Percentiles rank a stretch among this genome's conserved stretches.
phyloP scores from a whole-genome alignment of 495 filamentous ascomycete species.

The Penicillium macrosclerotiorum region DNA sequence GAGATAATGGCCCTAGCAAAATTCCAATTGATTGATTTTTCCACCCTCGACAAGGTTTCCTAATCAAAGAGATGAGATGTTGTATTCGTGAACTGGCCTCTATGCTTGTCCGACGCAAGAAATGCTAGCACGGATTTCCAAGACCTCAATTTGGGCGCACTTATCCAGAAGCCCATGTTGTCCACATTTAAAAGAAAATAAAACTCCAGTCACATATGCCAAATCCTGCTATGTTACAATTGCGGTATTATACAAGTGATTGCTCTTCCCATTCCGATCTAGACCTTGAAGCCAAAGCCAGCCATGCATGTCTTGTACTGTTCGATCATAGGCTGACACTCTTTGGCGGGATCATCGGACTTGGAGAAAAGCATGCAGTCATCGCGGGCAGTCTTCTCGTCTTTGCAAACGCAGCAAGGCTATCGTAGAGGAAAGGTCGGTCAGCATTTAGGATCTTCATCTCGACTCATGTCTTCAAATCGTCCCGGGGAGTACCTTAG shows the following conservation, averaged over 20 bases:
- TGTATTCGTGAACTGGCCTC: slow-evolving; percentile 5
- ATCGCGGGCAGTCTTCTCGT: slow-evolving; percentile 87
- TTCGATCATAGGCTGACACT: slow-evolving; percentile 78
- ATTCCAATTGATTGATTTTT: too few species aligned
- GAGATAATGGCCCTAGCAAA: too few species aligned
- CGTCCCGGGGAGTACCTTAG: slow-evolving; percentile 46
- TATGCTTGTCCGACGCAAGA: not conserved
- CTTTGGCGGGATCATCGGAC: slow-evolving; percentile 66
- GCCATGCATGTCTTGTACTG: slow-evolving; percentile 91
- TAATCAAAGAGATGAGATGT: slow-evolving; percentile 18
- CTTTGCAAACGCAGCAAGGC: slow-evolving; percentile 97
- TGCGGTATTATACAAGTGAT: slow-evolving; percentile 16
- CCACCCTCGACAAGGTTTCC: not conserved
- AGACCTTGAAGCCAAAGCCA: slow-evolving; percentile 85
- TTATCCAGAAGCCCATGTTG: slow-evolving; percentile 4
- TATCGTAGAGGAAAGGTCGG: slow-evolving; percentile 29
- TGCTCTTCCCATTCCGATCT: slow-evolving; percentile 9
- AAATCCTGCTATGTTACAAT: slow-evolving; percentile 29
- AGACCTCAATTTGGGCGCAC: not conserved
- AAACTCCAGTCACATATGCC: slow-evolving; percentile 19
- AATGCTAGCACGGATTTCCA: not conserved
- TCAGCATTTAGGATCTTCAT: not conserved
- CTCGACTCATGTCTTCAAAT: slow-evolving; percentile 3
- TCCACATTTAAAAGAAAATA: slow-evolving; percentile 11
- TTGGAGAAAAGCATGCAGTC: slow-evolving; percentile 98